Evolutionary conservation across 1,139 yeast genomes (phyloP), one percentile per base, ranked within the genome.

Genomic region (Zhuliangozyma blackwelliae): DNA sequence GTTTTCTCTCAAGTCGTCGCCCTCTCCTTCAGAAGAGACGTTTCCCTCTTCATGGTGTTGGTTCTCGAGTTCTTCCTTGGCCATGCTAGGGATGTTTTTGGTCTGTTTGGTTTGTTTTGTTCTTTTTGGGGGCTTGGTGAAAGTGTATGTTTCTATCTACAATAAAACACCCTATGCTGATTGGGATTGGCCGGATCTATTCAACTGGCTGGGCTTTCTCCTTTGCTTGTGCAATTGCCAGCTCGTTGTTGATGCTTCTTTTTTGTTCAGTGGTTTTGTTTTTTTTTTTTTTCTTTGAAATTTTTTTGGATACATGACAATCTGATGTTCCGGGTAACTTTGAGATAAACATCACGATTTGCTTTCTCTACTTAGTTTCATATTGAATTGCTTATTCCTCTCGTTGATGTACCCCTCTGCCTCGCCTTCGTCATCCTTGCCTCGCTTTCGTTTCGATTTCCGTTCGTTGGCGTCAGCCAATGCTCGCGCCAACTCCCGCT

Each of bases 301-400:
- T 7, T 22, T 22, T 22, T 21, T 21, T 22, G 5, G 23, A 9
- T 22, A 22, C 23, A 22, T 22, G 23, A 9, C 10, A 9, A 9
- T 7, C 23, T 7, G 23, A 22, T 9, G 23, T 7, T 22, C 23
- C 23, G 23, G 23, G 23, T 22, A 22, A 22, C 23, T 9, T 9
- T 22, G 23, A 22, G 9, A 22, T 22, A 6, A 7, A 9, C 10
- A 22, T 22, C 23, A 22, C 16, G 16, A 4, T 16, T 16, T 16
- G 16, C 16, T 16, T 16, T 16, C 16, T 22, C 23, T 22, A 22
- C 23, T 22, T 22, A 88, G 63, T 51, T 85, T 85, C 56, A 74
- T 76, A 59, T 87, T 88, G 60, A 87, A 88, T 51, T 82, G 84
- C 51, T 74, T 75, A 66, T 88, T 88, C 58, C 82, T 83, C 41